phyloP scores from a whole-genome alignment of 2,329 filamentous ascomycete species.

The Alternaria triticimaculans region DNA sequence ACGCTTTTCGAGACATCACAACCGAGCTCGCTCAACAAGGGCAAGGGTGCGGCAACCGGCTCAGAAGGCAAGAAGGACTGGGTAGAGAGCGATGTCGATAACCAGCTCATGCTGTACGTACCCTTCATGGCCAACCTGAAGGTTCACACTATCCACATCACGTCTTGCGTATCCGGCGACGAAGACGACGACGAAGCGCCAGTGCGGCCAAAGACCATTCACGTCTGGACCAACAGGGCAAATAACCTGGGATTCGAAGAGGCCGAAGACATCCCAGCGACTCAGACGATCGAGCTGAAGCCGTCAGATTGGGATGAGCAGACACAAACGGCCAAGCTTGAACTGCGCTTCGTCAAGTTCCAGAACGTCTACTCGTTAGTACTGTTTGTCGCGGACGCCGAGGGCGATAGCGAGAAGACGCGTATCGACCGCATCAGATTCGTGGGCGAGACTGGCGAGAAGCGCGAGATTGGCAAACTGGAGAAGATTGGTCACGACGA shows the following conservation, averaged over 20 bases:
- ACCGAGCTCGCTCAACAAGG: slow-evolving; percentile 65
- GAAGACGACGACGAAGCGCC: slow-evolving; percentile 74
- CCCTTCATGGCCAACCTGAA: slow-evolving; percentile 90
- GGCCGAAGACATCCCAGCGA: slow-evolving; percentile 82
- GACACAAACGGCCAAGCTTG: slow-evolving; percentile 59
- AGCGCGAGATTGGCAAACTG: slow-evolving; percentile 90
- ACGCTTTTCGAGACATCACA: slow-evolving; percentile 74
- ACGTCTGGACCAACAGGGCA: slow-evolving; percentile 85
- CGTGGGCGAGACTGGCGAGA: slow-evolving; percentile 89
- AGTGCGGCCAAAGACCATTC: slow-evolving; percentile 81
- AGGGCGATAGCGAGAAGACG: slow-evolving; percentile 84
- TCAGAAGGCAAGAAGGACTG: slow-evolving; percentile 70
- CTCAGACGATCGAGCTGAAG: slow-evolving; percentile 78
- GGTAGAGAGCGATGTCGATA: slow-evolving; percentile 95
- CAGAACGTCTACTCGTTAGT: slow-evolving; percentile 89
- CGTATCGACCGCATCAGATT: slow-evolving; percentile 80
- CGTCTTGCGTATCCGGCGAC: slow-evolving; percentile 71
- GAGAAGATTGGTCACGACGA: slow-evolving; percentile 87
- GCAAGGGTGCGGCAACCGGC: slow-evolving; percentile 63
- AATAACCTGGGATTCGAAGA: slow-evolving; percentile 96
- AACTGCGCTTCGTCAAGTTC: slow-evolving; percentile 93
- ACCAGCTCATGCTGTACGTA: slow-evolving; percentile 91
- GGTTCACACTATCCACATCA: slow-evolving; percentile 86
- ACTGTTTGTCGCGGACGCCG: slow-evolving; percentile 82
- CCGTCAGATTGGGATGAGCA: slow-evolving; percentile 74